These are phyloP conservation scores for Teratosphaeria epicoccoides DNA, from an alignment of 2,329 filamentous ascomycete genomes.

Conservation along the genomic window DNA sequence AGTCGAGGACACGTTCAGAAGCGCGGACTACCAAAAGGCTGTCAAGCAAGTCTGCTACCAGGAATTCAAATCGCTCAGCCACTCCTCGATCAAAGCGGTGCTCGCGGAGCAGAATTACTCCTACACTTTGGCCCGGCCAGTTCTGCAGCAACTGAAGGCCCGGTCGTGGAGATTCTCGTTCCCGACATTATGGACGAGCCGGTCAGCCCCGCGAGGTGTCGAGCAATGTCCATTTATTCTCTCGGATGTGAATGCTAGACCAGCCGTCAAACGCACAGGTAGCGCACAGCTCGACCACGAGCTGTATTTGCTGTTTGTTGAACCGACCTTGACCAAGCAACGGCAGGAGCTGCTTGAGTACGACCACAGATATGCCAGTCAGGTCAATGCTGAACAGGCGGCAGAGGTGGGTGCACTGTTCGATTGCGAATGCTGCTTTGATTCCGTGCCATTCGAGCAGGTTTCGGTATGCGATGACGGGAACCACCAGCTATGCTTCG, in stretches of 20 bases:
- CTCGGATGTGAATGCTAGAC: constrained; percentile 48
- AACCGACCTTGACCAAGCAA: constrained; percentile 31
- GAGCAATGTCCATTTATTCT: constrained; percentile 52
- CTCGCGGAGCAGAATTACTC: constrained; percentile 72
- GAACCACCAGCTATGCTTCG: constrained; percentile 67
- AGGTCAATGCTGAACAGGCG: constrained; percentile 40
- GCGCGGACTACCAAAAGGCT: constrained; percentile 55
- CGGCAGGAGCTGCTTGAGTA: constrained; percentile 28
- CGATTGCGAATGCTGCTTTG: constrained; percentile 74
- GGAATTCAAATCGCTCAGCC: constrained; percentile 65
- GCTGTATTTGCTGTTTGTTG: constrained; percentile 35
- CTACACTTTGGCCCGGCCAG: constrained; percentile 60
- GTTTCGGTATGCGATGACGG: constrained; percentile 59
- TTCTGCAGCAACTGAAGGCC: constrained; percentile 56
- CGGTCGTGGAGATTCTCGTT: constrained; percentile 71
- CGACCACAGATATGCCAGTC: constrained; percentile 33
- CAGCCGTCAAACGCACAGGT: constrained; percentile 55
- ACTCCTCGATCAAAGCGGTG: constrained; percentile 65
- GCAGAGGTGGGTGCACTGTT: constrained; percentile 38
- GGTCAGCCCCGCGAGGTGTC: constrained; percentile 43
- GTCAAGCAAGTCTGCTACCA: constrained; percentile 57
- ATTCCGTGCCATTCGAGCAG: constrained; percentile 59
- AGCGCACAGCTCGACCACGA: constrained; percentile 46
- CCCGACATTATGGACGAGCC: constrained; percentile 57
- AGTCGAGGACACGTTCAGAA: constrained; percentile 56